phyloP scores from a whole-genome alignment of 2,329 filamentous ascomycete genomes.

The Verticillium tricorpus region DNA sequence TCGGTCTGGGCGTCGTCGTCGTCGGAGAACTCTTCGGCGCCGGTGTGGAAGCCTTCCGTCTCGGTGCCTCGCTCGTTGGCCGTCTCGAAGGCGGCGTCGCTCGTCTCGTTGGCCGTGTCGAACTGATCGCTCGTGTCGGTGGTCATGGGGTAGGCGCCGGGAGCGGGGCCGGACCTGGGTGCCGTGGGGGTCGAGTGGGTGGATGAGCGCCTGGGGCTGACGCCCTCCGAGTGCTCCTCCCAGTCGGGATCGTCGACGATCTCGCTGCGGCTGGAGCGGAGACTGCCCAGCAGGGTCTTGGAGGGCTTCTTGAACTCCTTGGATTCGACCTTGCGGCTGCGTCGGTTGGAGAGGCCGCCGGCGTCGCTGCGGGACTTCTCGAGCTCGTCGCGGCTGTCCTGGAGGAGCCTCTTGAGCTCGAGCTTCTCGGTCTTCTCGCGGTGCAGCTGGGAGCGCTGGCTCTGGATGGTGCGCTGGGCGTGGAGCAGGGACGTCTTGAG shows the following conservation, averaged over 20 bases:
- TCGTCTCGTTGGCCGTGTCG: constrained; percentile 76
- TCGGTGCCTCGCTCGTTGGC: constrained; percentile 79
- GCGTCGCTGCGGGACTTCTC: constrained; percentile 62
- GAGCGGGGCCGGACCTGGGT: constrained; percentile 18
- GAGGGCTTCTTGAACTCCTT: constrained; percentile 72
- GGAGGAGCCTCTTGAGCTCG: constrained; percentile 89
- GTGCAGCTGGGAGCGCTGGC: constrained; percentile 89
- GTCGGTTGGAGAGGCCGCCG: constrained; percentile 45
- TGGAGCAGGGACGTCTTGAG: constrained; percentile 91
- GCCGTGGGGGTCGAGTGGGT: constrained; percentile 23
- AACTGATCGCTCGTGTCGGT: constrained; percentile 64
- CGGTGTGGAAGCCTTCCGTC: constrained; percentile 93
- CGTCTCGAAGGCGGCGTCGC: constrained; percentile 60
- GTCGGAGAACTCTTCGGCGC: constrained; percentile 72
- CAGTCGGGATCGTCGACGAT: constrained; percentile 79
- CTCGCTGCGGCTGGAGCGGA: constrained; percentile 71
- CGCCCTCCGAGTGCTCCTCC: constrained; percentile 67
- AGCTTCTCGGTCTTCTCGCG: constrained; percentile 98
- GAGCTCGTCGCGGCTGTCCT: constrained; percentile 90
- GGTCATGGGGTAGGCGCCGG: constrained; percentile 10
- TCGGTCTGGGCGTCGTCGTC: constrained; percentile 76
- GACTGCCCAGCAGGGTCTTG: constrained; percentile 65
- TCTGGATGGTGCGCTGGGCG: constrained; percentile 94
- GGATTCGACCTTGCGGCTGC: constrained; percentile 58
- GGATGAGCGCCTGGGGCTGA: constrained; percentile 47